Evolutionary conservation across 805 yeast species (phyloP).

Genomic region (Myxozyma monticola): DNA sequence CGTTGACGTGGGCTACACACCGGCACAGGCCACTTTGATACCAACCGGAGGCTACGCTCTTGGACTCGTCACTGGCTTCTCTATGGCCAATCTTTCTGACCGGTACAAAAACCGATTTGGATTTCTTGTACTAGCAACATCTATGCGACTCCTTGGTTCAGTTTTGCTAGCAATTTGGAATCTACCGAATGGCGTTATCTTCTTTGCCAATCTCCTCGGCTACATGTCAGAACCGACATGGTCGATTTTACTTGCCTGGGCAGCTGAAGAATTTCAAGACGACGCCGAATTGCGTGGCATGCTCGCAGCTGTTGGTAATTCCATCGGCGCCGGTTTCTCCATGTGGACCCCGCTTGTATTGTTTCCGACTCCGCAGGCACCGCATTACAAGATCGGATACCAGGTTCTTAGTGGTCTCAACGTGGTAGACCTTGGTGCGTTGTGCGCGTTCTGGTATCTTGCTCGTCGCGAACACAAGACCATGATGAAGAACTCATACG

Average conservation of each 20-base stretch:
- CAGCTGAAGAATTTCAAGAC: conserved; percentile 26
- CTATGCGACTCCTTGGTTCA: conserved; percentile 13
- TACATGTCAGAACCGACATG: conserved; percentile 23
- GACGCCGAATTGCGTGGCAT: conserved; percentile 26
- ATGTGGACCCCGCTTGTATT: conserved; percentile 32
- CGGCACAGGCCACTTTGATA: conserved; percentile 37
- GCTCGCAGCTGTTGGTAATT: conserved; percentile 22
- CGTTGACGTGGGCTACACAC: conserved; percentile 33
- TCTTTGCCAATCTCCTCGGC: conserved; percentile 16
- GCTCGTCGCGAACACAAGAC: conserved; percentile 12
- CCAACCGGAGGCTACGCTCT: conserved; percentile 41
- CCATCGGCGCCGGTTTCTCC: conserved; percentile 19
- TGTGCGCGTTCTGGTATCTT: conserved; percentile 14
- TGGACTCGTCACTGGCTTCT: conserved; percentile 35
- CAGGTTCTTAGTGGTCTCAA: conserved; percentile 4
- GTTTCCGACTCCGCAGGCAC: conserved; percentile 21
- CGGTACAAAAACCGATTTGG: conserved; percentile 37
- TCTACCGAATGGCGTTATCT: conserved; percentile 20
- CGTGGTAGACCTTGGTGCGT: conserved; percentile 18
- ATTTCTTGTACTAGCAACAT: conserved; percentile 16
- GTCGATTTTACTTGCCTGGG: conserved; percentile 24
- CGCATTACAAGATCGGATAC: conserved; percentile 21
- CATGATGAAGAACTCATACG: conserved; percentile 16
- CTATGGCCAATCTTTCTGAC: conserved; percentile 38
- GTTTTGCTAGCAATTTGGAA: conserved; percentile 18